These are phyloP conservation scores for Arabidopsis lyrata DNA, from an alignment of 441 rosid species.

Conservation along the genomic window DNA sequence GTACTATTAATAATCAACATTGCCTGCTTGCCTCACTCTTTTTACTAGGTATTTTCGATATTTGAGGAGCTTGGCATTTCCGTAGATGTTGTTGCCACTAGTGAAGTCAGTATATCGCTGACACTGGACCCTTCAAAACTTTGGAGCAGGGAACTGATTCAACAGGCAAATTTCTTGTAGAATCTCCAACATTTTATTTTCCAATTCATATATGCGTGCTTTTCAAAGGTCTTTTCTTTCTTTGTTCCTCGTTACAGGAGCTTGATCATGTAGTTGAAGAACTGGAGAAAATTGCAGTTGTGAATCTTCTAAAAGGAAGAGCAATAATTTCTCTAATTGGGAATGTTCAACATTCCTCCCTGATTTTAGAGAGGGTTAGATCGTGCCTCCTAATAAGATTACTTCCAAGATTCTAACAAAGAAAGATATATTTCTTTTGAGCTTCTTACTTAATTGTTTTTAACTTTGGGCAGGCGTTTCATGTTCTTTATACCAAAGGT, in stretches of 20 bases:
- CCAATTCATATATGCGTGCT: background rate
- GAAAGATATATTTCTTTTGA: background rate
- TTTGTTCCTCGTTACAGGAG: slow-evolving; percentile 55
- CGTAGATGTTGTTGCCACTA: slow-evolving; percentile 93
- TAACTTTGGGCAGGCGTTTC: slow-evolving; percentile 63
- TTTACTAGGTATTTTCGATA: slow-evolving; percentile 74
- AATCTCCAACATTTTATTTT: slow-evolving; percentile 11
- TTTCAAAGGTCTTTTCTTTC: slow-evolving; percentile 8
- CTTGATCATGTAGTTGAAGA: slow-evolving; percentile 93
- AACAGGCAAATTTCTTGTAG: slow-evolving; percentile 66
- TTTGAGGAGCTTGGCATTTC: slow-evolving; percentile 93
- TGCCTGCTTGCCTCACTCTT: slow-evolving; percentile 10
- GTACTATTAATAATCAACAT: slow-evolving; percentile 16
- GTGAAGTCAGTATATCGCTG: slow-evolving; percentile 95
- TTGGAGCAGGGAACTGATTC: slow-evolving; percentile 94
- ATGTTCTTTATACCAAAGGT: slow-evolving; percentile 75
- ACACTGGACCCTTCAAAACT: slow-evolving; percentile 91
- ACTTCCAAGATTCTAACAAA: slow-evolving; percentile 11
- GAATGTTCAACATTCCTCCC: slow-evolving; percentile 84
- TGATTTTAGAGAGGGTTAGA: slow-evolving; percentile 86
- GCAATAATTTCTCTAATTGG: slow-evolving; percentile 93
- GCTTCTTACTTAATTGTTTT: slow-evolving; percentile 30
- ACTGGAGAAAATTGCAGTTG: slow-evolving; percentile 88
- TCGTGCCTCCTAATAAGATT: slow-evolving; percentile 12
- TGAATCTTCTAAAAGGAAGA: slow-evolving; percentile 78